phyloP scores from a whole-genome alignment of 148 eudicot genomes.

The Arbutus unedo region DNA sequence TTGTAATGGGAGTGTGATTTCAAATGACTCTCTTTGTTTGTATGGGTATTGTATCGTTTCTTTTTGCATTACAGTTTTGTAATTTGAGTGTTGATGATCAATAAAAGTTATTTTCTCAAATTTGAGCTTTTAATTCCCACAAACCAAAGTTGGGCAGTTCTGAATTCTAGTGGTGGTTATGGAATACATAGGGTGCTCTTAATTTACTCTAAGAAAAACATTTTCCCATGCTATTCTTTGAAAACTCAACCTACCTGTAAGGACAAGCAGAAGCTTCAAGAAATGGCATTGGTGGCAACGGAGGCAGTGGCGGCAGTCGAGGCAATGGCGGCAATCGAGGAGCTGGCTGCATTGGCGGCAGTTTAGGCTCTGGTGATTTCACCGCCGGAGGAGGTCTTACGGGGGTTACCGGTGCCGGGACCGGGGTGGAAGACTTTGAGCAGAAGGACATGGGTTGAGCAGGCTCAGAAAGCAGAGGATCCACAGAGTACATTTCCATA shows the following conservation, averaged over 20 bases:
- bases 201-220: background rate
- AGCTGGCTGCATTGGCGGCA: slow-evolving; percentile 23
- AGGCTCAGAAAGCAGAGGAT: slow-evolving; percentile 80
- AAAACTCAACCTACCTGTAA: slow-evolving; percentile 42
- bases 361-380: background rate
- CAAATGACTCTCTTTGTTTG: no score
- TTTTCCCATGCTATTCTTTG: background rate
- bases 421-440: slow-evolving; percentile 30
- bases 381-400: slow-evolving; percentile 22
- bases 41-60: no score
- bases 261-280: slow-evolving; percentile 72
- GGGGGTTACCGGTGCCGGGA: slow-evolving; percentile 23
- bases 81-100: no score
- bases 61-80: no score
- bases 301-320: slow-evolving; percentile 42
- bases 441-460: slow-evolving; percentile 67
- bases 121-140: no score
- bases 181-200: background rate
- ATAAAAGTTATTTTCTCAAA: no score
- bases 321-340: slow-evolving; percentile 38
- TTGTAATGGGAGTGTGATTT: no score
- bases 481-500: slow-evolving; percentile 55
- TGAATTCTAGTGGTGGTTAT: background rate
- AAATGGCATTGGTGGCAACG: slow-evolving; percentile 61
- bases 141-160: no score